phyloP scores from a whole-genome alignment of 805 yeast genomes.

The Kodamaea sagamina region DNA sequence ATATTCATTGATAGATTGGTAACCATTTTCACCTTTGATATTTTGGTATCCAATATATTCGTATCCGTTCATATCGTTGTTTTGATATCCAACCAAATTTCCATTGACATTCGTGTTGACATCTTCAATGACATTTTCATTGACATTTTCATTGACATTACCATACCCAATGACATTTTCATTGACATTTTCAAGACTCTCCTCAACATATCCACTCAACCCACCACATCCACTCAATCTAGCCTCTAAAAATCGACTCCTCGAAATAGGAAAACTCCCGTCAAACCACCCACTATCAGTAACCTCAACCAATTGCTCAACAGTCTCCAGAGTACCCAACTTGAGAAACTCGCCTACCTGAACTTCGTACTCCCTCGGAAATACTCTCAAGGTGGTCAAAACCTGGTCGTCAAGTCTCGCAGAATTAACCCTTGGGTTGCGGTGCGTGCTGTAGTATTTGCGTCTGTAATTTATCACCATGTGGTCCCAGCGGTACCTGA shows the following conservation, averaged over 20 bases:
- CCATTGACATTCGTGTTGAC: not conserved
- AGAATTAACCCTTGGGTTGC: constrained; percentile 41
- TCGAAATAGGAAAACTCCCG: constrained; percentile 1
- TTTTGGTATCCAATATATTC: no score
- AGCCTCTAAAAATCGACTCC: not conserved
- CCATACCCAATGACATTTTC: no score
- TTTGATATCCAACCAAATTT: no score
- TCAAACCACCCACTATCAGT: constrained; percentile 1
- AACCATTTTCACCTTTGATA: no score
- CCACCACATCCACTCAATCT: no score
- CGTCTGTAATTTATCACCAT: constrained; percentile 36
- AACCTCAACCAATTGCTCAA: not conserved
- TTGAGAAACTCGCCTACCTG: constrained; percentile 36
- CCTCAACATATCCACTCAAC: no score
- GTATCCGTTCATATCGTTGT: no score
- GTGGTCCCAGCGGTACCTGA: constrained; percentile 36
- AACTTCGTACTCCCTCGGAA: constrained; percentile 34
- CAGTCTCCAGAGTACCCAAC: not conserved
- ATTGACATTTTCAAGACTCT: no score
- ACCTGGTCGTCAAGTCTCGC: constrained; percentile 33
- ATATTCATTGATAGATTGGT: no score
- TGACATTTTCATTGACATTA: no score
- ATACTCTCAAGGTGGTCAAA: constrained; percentile 41
- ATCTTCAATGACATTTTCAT: not conserved
- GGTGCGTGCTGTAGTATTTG: constrained; percentile 39